Evolutionary conservation across 1,284 basidiomycete genomes (phyloP).

Genomic region (Garcileccinum viscosum): DNA sequence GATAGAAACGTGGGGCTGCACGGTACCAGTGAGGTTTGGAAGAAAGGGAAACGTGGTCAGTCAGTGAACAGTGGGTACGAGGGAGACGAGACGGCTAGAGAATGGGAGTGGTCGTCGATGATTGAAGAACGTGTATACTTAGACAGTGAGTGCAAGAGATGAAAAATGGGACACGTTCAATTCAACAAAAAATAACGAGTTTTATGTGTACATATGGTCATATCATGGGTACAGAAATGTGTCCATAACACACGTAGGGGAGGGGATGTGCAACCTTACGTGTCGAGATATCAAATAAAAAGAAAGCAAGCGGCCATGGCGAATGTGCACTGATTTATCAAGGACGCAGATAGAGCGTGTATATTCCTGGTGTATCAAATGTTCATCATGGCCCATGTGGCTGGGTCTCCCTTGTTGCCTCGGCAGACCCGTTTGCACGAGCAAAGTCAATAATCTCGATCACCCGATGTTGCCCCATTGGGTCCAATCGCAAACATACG

Average conservation of each 20-base stretch:
- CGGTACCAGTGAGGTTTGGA: no score
- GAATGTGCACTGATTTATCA: no score
- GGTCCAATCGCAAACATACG: constrained; percentile 18
- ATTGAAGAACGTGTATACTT: not conserved
- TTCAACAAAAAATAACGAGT: not conserved
- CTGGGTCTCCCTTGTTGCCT: not conserved
- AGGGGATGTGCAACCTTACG: not conserved
- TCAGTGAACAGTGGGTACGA: no score
- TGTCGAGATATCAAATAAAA: not conserved
- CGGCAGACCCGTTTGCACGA: not conserved
- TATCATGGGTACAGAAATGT: not conserved
- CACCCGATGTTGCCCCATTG: not conserved
- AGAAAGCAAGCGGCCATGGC: not conserved
- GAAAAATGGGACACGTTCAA: not conserved
- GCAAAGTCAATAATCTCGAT: not conserved
- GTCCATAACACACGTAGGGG: not conserved
- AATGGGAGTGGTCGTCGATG: no score
- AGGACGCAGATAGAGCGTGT: no score
- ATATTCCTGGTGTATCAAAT: no score
- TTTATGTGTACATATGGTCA: not conserved
- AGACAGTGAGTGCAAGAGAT: not conserved
- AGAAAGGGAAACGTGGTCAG: no score
- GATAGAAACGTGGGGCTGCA: no score
- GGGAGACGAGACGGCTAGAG: no score
- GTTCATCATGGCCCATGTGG: no score